Evolutionary conservation across 164 flowering plant genomes (phyloP).

Genomic region (Aristolochia californica): DNA sequence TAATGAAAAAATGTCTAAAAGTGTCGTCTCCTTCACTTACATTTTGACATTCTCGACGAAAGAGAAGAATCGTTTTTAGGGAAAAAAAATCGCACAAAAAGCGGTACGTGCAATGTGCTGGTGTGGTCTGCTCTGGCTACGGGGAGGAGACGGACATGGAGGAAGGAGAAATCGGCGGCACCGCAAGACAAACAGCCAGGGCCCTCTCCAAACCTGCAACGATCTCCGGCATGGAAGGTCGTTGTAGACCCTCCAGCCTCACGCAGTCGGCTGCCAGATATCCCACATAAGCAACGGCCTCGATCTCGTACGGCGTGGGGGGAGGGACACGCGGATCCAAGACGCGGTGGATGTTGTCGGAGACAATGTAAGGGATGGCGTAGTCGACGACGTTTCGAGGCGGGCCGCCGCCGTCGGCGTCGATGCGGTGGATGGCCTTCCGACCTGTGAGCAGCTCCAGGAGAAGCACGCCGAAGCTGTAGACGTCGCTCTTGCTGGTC

Average conservation of each 20-base stretch:
- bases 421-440: constrained; percentile 57
- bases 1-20: no score
- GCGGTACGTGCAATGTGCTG: no score
- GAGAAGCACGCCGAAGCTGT: constrained; percentile 72
- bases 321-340: constrained; percentile 54
- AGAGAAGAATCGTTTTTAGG: no score
- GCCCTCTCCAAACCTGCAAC: constrained; percentile 57
- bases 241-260: constrained; percentile 30
- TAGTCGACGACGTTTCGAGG: constrained; percentile 72
- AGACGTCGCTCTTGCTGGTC: constrained; percentile 71
- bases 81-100: no score
- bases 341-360: constrained; percentile 51
- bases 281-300: constrained; percentile 58
- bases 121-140: no score
- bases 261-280: constrained; percentile 78
- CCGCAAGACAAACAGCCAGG: constrained; percentile 33
- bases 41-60: no score
- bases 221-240: constrained; percentile 67
- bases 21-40: no score
- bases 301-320: constrained; percentile 76
- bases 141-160: constrained; percentile 3
- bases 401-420: no score
- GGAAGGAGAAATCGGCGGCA: no score
- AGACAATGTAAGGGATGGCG: constrained; percentile 46
- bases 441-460: constrained; percentile 63